phyloP scores from a whole-genome alignment of 2,329 filamentous ascomycete genomes.

The Curvularia lunata region DNA sequence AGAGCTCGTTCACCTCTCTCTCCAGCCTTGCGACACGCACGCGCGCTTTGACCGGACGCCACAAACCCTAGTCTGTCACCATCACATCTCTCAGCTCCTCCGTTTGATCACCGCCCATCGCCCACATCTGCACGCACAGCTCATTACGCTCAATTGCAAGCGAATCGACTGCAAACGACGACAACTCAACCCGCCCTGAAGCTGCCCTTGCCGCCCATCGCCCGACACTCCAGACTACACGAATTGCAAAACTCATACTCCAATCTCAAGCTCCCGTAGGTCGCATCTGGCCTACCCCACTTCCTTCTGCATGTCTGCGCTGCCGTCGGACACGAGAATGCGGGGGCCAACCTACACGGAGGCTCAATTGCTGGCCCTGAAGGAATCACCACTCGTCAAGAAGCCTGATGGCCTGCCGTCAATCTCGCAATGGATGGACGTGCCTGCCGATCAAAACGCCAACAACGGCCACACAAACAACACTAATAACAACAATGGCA shows the following conservation, averaged over 20 bases:
- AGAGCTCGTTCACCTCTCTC: constrained; percentile 23
- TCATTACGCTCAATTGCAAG: constrained; percentile 22
- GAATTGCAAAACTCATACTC: constrained; percentile 6
- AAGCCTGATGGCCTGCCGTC: constrained; percentile 82
- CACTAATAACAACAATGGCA: constrained; percentile 33
- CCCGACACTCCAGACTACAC: constrained; percentile 14
- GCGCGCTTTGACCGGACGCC: constrained; percentile 4
- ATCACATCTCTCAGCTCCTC: constrained; percentile 2
- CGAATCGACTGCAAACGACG: constrained; percentile 26
- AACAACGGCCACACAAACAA: constrained; percentile 34
- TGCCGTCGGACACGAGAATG: constrained; percentile 32
- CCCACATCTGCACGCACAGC: constrained; percentile 22
- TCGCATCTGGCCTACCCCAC: constrained; percentile 23
- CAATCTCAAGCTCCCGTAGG: constrained; percentile 6
- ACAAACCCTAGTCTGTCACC: constrained; percentile 2
- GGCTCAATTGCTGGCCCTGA: constrained; percentile 76
- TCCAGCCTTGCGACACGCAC: constrained; percentile 9
- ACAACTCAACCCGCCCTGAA: constrained; percentile 23
- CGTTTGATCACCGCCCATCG: constrained; percentile 15
- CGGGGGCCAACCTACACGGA: constrained; percentile 65
- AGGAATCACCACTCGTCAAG: constrained; percentile 80
- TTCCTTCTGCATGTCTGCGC: constrained; percentile 16
- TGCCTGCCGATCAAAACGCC: constrained; percentile 36
- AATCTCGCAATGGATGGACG: constrained; percentile 97
- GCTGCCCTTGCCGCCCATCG: constrained; percentile 22